Conservation (phyloP, 768 basidiomycete species). For the Leccinum uliginosum region DNA sequence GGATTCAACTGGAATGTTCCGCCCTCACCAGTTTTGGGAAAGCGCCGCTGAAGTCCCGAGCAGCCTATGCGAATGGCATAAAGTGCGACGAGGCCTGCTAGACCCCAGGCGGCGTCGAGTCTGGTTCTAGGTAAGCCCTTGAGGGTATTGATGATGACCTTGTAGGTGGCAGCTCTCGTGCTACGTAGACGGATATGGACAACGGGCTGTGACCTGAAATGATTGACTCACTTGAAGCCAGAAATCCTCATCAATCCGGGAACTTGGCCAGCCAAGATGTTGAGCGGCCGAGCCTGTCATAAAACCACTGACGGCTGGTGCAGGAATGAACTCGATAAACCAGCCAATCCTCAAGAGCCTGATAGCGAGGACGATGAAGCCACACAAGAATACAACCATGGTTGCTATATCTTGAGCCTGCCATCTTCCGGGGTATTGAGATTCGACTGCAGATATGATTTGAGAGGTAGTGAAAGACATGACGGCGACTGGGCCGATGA, state of each 20-base stretch:
- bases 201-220: background rate
- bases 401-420: slow-evolving; percentile 73
- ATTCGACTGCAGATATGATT: slow-evolving; percentile 66
- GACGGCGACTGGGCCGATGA: slow-evolving; percentile 98
- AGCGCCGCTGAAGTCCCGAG: slow-evolving; percentile 47
- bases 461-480: slow-evolving; percentile 89
- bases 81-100: slow-evolving; percentile 66
- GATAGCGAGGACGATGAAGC: slow-evolving; percentile 87
- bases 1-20: background rate
- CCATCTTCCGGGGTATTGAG: slow-evolving; percentile 54
- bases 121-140: slow-evolving; percentile 69
- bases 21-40: slow-evolving; percentile 56
- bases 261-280: slow-evolving; percentile 85
- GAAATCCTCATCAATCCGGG: slow-evolving; percentile 86
- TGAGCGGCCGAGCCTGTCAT: slow-evolving; percentile 99
- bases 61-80: slow-evolving; percentile 65
- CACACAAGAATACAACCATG: slow-evolving; percentile 77
- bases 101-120: slow-evolving; percentile 88
- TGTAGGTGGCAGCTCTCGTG: slow-evolving; percentile 79
- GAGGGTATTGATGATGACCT: slow-evolving; percentile 89
- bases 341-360: slow-evolving; percentile 89
- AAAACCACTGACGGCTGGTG: slow-evolving; percentile 80
- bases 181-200: slow-evolving; percentile 34
- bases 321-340: slow-evolving; percentile 92
- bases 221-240: slow-evolving; percentile 65